These are phyloP conservation scores for Rutstroemia sp. DNA, from an alignment of 2,329 filamentous ascomycete genomes.

Conservation along the genomic window DNA sequence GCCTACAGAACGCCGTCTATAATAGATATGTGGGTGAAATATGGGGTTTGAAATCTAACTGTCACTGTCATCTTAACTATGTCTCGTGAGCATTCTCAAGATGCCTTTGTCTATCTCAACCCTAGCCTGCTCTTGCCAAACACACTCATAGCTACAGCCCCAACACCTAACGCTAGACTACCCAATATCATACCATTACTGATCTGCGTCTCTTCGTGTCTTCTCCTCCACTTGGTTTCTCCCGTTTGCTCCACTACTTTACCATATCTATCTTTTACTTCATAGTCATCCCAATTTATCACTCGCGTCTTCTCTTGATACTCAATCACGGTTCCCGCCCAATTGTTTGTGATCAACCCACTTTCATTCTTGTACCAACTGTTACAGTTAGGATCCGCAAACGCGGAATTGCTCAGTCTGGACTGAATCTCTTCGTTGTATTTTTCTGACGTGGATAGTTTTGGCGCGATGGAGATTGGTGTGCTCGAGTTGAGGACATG, in stretches of 20 bases:
- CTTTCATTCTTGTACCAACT: slow-evolving; percentile 24
- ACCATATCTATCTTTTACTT: slow-evolving; percentile 17
- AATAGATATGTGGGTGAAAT: too few relatives aligned
- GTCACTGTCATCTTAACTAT: too few relatives aligned
- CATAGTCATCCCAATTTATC: slow-evolving; percentile 40
- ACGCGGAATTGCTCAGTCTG: slow-evolving; percentile 14
- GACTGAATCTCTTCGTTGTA: slow-evolving; percentile 22
- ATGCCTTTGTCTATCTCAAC: too few relatives aligned
- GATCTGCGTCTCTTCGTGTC: slow-evolving; percentile 32
- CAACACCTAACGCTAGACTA: background rate
- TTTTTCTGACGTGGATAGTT: slow-evolving; percentile 27
- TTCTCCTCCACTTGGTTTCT: slow-evolving; percentile 26
- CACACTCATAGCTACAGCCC: too few relatives aligned
- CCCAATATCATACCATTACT: slow-evolving; percentile 13
- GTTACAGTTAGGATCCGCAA: slow-evolving; percentile 22
- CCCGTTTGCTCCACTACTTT: too few relatives aligned
- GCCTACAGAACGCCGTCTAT: too few relatives aligned
- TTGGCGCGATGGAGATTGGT: slow-evolving; percentile 40
- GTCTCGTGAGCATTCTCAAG: too few relatives aligned
- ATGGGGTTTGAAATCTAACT: too few relatives aligned
- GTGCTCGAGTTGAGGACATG: slow-evolving; percentile 37
- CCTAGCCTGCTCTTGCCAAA: too few relatives aligned
- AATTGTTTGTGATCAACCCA: slow-evolving; percentile 24
- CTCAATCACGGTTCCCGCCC: slow-evolving; percentile 40
- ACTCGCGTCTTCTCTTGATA: slow-evolving; percentile 42